A percentile compares a stretch with the other conserved stretches of the same genome.
These are phyloP conservation scores for Pythium myriotylum DNA, from an alignment of 352 stramenopile genomes.

Conservation along the genomic window DNA sequence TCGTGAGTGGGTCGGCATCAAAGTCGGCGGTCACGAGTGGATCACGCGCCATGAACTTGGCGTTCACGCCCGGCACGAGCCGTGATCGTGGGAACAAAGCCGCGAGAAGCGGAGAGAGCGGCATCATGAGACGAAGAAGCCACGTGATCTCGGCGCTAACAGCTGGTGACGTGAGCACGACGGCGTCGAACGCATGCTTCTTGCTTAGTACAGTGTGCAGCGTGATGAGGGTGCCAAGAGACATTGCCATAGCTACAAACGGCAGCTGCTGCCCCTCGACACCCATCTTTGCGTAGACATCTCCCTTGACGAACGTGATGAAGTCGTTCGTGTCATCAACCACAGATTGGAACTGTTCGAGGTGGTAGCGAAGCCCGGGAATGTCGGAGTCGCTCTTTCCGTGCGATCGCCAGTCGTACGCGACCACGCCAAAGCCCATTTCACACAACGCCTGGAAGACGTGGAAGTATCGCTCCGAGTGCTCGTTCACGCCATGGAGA, in stretches of 20 bases:
- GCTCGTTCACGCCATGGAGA: conserved; percentile 24
- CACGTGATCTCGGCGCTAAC: conserved; percentile 22
- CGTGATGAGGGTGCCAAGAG: conserved; percentile 19
- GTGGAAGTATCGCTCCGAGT: conserved; percentile 26
- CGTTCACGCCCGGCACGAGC: conserved; percentile 22
- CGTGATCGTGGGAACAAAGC: conserved; percentile 5
- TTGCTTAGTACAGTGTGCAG: conserved; percentile 29
- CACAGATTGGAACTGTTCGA: conserved; percentile 17
- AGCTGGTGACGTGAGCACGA: conserved; percentile 22
- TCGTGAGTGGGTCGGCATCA: conserved; percentile 24
- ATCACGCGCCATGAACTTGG: conserved; percentile 17
- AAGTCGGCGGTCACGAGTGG: conserved; percentile 15
- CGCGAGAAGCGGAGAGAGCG: not conserved
- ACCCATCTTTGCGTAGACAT: conserved; percentile 11
- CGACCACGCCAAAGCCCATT: conserved; percentile 22
- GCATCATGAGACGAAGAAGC: conserved; percentile 2
- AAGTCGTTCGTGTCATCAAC: conserved; percentile 32
- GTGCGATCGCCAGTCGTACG: conserved; percentile 23
- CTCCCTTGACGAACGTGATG: conserved; percentile 23
- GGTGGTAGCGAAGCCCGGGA: conserved; percentile 8
- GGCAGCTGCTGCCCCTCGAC: not conserved
- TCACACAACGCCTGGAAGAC: conserved; percentile 22
- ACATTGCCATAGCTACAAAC: conserved; percentile 26
- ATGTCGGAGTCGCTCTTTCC: conserved; percentile 20
- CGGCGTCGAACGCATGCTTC: conserved; percentile 20